A percentile compares a stretch with the other conserved stretches of the same genome.
Evolutionary conservation across 73 alveolate species (phyloP).

Genomic region (Tetrahymena malaccensis): DNA sequence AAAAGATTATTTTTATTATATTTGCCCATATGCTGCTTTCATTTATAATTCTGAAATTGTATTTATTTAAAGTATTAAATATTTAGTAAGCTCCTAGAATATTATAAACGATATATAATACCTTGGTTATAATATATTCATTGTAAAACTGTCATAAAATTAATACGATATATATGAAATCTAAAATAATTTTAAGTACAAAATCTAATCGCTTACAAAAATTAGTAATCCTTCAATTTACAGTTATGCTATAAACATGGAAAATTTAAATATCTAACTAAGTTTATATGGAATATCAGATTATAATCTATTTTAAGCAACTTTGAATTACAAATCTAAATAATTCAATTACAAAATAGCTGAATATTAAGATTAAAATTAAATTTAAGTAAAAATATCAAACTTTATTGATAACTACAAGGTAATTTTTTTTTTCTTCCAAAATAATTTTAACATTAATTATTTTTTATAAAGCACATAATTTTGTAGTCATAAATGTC

Average conservation of each 20-base stretch:
- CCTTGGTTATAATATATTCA: not conserved
- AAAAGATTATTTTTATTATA: not conserved
- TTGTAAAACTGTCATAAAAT: not conserved
- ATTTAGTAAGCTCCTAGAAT: not conserved
- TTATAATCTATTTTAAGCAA: not conserved
- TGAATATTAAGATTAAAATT: not conserved
- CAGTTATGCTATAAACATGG: not conserved
- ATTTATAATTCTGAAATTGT: not conserved
- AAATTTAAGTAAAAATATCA: not conserved
- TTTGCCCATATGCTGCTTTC: not conserved
- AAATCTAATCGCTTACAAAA: not conserved
- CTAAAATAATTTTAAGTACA: not conserved
- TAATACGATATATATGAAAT: not conserved
- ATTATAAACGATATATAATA: not conserved
- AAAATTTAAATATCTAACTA: not conserved
- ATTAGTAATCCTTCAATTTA: not conserved
- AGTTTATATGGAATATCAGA: not conserved
- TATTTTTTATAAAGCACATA: not conserved
- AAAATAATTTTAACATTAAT: not conserved
- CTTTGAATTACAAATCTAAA: not conserved
- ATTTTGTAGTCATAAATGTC: not conserved
- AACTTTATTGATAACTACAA: not conserved
- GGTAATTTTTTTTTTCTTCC: not conserved
- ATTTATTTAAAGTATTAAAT: not conserved
- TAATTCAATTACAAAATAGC: not conserved